Base-by-base conservation (phyloP, 169 alveolate species). In the Amoebophrya sp. region DNA sequence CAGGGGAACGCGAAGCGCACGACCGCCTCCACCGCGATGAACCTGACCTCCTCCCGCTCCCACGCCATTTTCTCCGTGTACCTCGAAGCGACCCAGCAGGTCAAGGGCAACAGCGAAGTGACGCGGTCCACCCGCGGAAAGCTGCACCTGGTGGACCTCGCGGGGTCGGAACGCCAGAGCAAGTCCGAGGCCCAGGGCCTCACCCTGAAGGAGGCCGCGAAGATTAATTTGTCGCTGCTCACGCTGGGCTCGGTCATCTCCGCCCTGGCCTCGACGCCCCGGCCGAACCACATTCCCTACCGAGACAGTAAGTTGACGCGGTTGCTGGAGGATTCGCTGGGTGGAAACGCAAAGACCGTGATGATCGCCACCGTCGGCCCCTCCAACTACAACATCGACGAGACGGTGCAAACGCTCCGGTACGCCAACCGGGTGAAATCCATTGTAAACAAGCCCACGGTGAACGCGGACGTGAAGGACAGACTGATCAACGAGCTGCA, bases 311-410 rank as follows among this genome's bases (percentile, higher is more conserved):
- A 40, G 39, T 40, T 89, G 33, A 89, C 91, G 39, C 77, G 91
- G 33, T 77, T 89, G 0, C 91, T 89, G 40, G 83, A 89, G 40
- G 91, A 47, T 40, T 89, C 91, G 12, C 91, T 89, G 32, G 91
- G 91, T 0, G 91, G 91, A 2, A 89, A 41, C 40, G 53, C 77
- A 14, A 89, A 89, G 77, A 89, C 91, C 23, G 53, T 53, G 32
- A 89, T 89, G 91, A 89, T 89, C 32, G 91, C 91, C 35, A 89
- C 91, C 40, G 66, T 89, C 0, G 32, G 38, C n/a, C 91, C 91
- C 7, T 25, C 38, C 10, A 25, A 2, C 10, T 66, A 66, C 83
- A 66, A 66, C 32, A n/a, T 25, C 10, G 83, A 66, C 32, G 83
- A 66, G 18, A 66, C 83, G 83, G 7, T 66, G 83, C 83, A 66